phyloP scores from a whole-genome alignment of 169 alveolate genomes.

The Plasmodium coatneyi region DNA sequence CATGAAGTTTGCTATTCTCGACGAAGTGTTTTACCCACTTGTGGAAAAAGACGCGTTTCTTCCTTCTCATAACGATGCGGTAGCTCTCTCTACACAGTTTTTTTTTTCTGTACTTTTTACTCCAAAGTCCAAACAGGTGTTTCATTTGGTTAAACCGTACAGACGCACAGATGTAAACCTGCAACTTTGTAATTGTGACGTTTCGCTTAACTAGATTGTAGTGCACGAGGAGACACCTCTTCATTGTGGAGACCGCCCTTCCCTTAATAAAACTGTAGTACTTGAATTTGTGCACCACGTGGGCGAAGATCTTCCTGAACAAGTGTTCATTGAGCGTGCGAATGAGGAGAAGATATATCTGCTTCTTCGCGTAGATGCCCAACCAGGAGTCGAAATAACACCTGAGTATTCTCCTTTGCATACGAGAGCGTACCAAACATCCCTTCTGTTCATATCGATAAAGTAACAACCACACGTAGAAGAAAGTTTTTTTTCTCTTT shows the following conservation, averaged over 20 bases:
- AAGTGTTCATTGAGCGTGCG: not conserved
- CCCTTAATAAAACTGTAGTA: slow-evolving; percentile 16
- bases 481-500: slow-evolving; percentile 29
- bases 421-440: not conserved
- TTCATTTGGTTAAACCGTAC: slow-evolving; percentile 12
- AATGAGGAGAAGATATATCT: not conserved
- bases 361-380: slow-evolving; percentile 22
- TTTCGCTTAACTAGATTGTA: slow-evolving; percentile 32
- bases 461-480: slow-evolving; percentile 52
- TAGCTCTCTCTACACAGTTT: slow-evolving; percentile 7
- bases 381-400: slow-evolving; percentile 5
- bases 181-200: slow-evolving; percentile 4
- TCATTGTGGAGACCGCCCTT: not conserved
- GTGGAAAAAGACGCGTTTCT: not conserved
- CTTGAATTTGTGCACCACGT: slow-evolving; percentile 4
- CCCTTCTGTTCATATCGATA: slow-evolving; percentile 15
- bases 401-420: not conserved
- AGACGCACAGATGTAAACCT: slow-evolving; percentile 28
- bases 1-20: not conserved
- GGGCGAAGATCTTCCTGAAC: slow-evolving; percentile 7
- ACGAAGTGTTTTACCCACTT: slow-evolving; percentile 4
- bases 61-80: not conserved
- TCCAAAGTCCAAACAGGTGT: slow-evolving; percentile 3
- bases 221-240: slow-evolving; percentile 20
- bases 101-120: not conserved